A percentile compares a stretch with the other conserved stretches of the same genome.
phyloP scores from a whole-genome alignment of 352 stramenopile species.

The Phytophthora nicotianae region DNA sequence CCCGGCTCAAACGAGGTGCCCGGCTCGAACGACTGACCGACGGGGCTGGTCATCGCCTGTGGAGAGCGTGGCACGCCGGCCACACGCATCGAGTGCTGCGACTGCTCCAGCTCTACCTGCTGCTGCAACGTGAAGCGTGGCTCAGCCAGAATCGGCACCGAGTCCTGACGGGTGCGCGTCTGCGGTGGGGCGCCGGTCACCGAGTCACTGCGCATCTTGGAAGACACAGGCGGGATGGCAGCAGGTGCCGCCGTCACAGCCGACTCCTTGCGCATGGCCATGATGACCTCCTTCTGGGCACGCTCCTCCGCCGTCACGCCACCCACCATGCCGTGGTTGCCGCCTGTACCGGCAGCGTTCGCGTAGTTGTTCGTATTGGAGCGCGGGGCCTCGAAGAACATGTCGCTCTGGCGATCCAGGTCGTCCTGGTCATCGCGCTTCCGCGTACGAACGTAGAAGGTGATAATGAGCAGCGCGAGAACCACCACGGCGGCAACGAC shows the following conservation, averaged over 20 bases:
- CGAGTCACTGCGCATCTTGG: constrained; percentile 47
- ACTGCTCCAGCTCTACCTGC: constrained; percentile 40
- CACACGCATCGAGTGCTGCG: constrained; percentile 29
- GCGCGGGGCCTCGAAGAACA: constrained; percentile 64
- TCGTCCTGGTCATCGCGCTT: constrained; percentile 55
- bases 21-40: constrained; percentile 29
- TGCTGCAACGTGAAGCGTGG: constrained; percentile 49
- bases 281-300: constrained; percentile 30
- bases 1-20: constrained; percentile 33
- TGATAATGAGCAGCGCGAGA: constrained; percentile 58
- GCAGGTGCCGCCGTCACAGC: constrained; percentile 18
- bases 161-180: constrained; percentile 39
- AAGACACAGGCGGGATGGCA: constrained; percentile 26
- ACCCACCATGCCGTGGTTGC: constrained; percentile 16
- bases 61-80: constrained; percentile 30
- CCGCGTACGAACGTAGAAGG: constrained; percentile 58
- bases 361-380: constrained; percentile 61
- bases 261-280: constrained; percentile 44
- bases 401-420: constrained; percentile 58
- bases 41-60: constrained; percentile 29
- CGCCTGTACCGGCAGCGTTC: constrained; percentile 14
- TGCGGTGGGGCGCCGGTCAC: constrained; percentile 33
- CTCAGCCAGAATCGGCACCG: constrained; percentile 36
- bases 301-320: constrained; percentile 26
- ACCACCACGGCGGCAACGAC: constrained; percentile 66